Percentiles rank a stretch among this genome's conserved stretches.
These are phyloP conservation scores for Xylaria curta DNA, from an alignment of 495 filamentous ascomycete genomes.

Conservation along the genomic window DNA sequence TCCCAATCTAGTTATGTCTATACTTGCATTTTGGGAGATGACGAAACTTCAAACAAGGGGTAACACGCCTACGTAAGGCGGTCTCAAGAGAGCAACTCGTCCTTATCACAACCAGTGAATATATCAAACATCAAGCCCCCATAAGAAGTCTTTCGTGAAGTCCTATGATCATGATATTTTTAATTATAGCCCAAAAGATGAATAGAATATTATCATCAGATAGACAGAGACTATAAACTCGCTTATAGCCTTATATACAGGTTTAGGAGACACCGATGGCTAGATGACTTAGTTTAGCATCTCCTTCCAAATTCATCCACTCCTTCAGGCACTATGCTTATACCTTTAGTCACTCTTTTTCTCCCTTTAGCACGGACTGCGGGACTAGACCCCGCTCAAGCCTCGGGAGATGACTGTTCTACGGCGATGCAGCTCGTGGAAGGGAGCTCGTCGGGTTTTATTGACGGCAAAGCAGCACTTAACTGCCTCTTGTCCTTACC, in stretches of 20 bases:
- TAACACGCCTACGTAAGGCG: background rate
- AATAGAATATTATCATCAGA: background rate
- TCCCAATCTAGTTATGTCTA: background rate
- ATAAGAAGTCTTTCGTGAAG: background rate
- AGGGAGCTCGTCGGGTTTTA: background rate
- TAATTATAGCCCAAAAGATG: background rate
- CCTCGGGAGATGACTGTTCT: background rate
- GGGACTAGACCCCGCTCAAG: background rate
- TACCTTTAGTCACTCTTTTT: background rate
- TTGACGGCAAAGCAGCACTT: constrained; percentile 14
- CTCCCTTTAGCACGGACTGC: constrained; percentile 3
- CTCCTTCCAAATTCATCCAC: background rate
- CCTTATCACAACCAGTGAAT: background rate
- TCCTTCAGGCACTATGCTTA: constrained; percentile 3
- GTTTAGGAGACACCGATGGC: background rate
- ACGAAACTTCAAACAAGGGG: constrained; percentile 1
- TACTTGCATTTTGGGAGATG: background rate
- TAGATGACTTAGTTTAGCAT: background rate
- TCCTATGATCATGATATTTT: background rate
- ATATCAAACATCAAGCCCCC: background rate
- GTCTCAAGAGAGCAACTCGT: background rate
- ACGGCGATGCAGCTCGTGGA: constrained; percentile 6
- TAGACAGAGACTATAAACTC: background rate
- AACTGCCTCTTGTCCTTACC: constrained; percentile 8
- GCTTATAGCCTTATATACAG: background rate